phyloP scores from a whole-genome alignment of 208 protist genomes.

The Naegleria lovaniensis region DNA sequence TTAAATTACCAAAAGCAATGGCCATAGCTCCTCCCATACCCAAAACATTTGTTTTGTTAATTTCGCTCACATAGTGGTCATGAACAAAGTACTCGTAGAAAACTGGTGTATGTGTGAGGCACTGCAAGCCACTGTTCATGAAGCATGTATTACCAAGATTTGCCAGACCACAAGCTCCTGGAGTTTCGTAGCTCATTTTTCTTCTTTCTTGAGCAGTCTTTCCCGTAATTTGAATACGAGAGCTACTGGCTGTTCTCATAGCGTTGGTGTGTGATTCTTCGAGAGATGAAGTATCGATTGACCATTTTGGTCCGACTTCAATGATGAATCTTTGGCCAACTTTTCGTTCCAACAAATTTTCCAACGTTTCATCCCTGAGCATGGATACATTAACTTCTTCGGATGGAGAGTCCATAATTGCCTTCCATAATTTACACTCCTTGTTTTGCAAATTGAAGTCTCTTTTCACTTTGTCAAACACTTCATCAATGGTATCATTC shows the following conservation, averaged over 20 bases:
- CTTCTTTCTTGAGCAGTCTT: background rate
- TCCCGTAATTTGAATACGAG: background rate
- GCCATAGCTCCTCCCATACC: conserved; percentile 44
- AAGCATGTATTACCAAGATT: conserved; percentile 76
- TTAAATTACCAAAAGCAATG: conserved; percentile 64
- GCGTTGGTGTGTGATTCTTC: background rate
- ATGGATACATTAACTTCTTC: background rate
- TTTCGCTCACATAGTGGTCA: conserved; percentile 55
- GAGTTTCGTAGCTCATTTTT: background rate
- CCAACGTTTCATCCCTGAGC: background rate
- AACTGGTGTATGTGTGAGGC: conserved; percentile 48
- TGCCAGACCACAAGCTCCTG: conserved; percentile 42
- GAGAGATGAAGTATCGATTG: background rate
- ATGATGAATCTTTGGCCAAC: background rate
- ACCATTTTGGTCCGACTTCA: conserved; percentile 1
- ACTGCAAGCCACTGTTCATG: conserved; percentile 73
- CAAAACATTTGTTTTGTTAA: conserved; percentile 50
- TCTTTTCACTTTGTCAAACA: background rate
- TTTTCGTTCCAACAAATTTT: background rate
- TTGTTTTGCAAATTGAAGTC: background rate
- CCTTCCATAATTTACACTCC: conserved; percentile 17
- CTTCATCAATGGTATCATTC: background rate
- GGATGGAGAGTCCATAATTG: background rate
- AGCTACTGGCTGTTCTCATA: background rate
- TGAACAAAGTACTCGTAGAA: conserved; percentile 76